Evolutionary conservation across 2,329 filamentous ascomycete species (phyloP).

Genomic region (Curvularia verruculosa): DNA sequence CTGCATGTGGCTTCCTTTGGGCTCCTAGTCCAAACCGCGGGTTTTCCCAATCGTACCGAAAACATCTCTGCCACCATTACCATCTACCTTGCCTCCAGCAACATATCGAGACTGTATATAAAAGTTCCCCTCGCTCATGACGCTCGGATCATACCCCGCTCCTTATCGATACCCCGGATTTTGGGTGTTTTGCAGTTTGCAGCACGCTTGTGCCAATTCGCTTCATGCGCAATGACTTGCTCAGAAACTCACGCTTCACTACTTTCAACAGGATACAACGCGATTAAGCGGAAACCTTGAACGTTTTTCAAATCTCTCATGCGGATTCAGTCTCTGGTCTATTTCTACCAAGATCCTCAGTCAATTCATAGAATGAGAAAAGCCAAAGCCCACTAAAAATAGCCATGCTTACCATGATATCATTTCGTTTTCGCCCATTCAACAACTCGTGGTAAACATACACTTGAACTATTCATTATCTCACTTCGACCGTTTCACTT

Average conservation of each 20-base stretch:
- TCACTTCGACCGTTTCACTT: too few species aligned
- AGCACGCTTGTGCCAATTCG: conserved; percentile 39
- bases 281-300: too few species aligned
- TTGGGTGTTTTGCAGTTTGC: conserved; percentile 26
- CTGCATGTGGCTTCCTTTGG: background rate
- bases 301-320: too few species aligned
- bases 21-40: background rate
- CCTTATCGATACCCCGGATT: conserved; percentile 39
- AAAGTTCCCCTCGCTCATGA: conserved; percentile 16
- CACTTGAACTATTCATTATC: too few species aligned
- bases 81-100: background rate
- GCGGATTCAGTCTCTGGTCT: too few species aligned
- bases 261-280: background rate
- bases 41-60: background rate
- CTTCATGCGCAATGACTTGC: conserved; percentile 5
- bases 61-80: background rate
- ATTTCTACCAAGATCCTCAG: too few species aligned
- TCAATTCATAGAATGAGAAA: too few species aligned
- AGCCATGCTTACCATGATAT: too few species aligned
- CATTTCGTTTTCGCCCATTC: too few species aligned
- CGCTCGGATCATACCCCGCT: conserved; percentile 22
- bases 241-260: background rate
- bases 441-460: too few species aligned
- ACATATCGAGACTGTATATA: background rate
- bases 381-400: too few species aligned